phyloP scores from a whole-genome alignment of 306 rosid genomes.

The Luffa aegyptiaca region DNA sequence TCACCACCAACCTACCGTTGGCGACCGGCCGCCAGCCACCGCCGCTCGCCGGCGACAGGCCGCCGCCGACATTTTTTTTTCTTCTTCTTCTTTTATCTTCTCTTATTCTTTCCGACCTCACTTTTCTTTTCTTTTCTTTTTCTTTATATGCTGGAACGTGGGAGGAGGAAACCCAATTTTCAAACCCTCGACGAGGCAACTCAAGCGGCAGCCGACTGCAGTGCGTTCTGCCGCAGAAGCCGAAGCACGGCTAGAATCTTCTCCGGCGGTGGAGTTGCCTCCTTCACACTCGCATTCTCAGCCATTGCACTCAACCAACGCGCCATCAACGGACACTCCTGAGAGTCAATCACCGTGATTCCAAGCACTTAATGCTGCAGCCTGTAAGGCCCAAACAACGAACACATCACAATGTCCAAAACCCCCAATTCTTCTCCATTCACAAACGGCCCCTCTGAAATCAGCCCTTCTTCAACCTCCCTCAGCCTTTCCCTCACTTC shows the following conservation, averaged over 20 bases:
- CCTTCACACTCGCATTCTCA: constrained; percentile 14
- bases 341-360: constrained; percentile 7
- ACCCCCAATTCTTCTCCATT: constrained; percentile 10
- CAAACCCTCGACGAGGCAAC: too few species aligned
- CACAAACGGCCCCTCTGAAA: not conserved
- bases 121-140: too few species aligned
- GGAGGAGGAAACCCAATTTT: too few species aligned
- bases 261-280: constrained; percentile 14
- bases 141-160: too few species aligned
- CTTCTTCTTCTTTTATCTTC: too few species aligned
- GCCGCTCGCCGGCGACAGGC: too few species aligned
- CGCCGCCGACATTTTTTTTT: too few species aligned
- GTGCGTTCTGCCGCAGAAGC: not conserved
- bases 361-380: constrained; percentile 21
- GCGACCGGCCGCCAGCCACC: too few species aligned
- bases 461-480: constrained; percentile 17
- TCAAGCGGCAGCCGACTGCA: not conserved
- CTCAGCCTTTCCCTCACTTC: too few species aligned
- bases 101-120: too few species aligned
- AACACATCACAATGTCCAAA: constrained; percentile 8
- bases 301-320: constrained; percentile 14
- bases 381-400: constrained; percentile 7
- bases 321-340: constrained; percentile 10
- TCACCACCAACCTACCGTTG: too few species aligned
- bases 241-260: too few species aligned